Conservation (phyloP, 225 moss, liverwort and hornwort genomes). For the Thuidium tamariscinum region DNA sequence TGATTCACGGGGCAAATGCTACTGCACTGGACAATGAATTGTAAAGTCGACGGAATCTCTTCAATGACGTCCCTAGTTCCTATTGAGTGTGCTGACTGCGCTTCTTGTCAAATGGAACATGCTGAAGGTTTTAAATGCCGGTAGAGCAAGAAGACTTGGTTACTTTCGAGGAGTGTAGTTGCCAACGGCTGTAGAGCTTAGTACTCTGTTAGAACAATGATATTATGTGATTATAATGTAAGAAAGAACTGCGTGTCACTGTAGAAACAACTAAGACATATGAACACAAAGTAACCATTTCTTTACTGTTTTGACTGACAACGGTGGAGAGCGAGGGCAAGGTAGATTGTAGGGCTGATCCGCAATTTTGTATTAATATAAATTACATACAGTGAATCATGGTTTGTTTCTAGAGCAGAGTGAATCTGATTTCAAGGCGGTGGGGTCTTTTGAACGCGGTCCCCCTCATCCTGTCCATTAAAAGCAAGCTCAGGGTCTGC, state of each 20-base stretch:
- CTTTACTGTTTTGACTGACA: not conserved
- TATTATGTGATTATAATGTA: not conserved
- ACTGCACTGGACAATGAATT: not conserved
- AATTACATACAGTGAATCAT: not conserved
- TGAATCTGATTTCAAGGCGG: not conserved
- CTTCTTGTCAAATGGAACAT: not conserved
- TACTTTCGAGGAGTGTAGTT: not conserved
- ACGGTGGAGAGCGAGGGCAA: not conserved
- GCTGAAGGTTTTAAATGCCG: not conserved
- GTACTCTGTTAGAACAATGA: not conserved
- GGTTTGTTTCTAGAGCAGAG: not conserved
- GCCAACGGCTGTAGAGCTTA: not conserved
- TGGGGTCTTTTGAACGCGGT: not conserved
- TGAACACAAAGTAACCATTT: not conserved
- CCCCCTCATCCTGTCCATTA: not conserved
- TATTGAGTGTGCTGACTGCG: not conserved
- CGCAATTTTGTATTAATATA: not conserved
- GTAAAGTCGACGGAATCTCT: not conserved
- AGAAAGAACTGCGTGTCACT: not conserved
- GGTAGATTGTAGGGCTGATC: not conserved
- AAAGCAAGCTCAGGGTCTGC: constrained; percentile 41
- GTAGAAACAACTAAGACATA: not conserved
- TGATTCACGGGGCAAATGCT: constrained; percentile 2
- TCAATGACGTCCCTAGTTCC: not conserved
- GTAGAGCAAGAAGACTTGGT: not conserved